phyloP scores from a whole-genome alignment of 495 filamentous ascomycete genomes.

The Cercophora scortea region DNA sequence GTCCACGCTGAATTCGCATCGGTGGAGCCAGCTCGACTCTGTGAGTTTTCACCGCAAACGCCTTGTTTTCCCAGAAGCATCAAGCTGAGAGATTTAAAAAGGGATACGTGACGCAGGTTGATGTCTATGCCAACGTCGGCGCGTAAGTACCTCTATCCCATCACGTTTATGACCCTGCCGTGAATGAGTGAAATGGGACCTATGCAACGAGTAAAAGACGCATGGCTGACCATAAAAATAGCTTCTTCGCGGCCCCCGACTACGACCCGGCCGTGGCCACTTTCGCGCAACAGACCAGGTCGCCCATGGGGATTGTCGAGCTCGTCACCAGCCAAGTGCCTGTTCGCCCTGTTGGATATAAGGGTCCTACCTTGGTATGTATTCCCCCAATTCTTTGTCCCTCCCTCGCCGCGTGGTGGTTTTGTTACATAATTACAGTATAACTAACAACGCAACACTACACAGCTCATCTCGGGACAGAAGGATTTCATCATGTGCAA shows the following conservation, averaged over 20 bases:
- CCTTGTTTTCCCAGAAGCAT: too few relatives aligned
- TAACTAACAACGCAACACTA: not conserved
- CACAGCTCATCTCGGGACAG: conserved; percentile 23
- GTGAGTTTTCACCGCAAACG: too few relatives aligned
- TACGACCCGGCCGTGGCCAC: conserved; percentile 16
- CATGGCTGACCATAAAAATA: not conserved
- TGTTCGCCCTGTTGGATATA: conserved; percentile 5
- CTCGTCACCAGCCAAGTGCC: conserved; percentile 11
- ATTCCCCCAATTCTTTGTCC: too few relatives aligned
- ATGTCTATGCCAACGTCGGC: conserved; percentile 15
- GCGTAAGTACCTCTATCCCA: conserved; percentile 5
- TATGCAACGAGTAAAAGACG: too few relatives aligned
- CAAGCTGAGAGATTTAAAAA: conserved; percentile 1
- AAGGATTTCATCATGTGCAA: conserved; percentile 28
- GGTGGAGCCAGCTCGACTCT: conserved; percentile 10
- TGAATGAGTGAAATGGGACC: too few relatives aligned
- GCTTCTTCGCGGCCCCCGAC: conserved; percentile 28
- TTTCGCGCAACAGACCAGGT: conserved; percentile 21
- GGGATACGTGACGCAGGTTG: conserved; percentile 24
- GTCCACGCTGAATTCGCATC: not conserved
- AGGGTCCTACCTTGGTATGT: conserved; percentile 6
- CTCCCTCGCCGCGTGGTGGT: too few relatives aligned
- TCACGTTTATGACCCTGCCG: too few relatives aligned
- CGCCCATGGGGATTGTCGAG: conserved; percentile 22
- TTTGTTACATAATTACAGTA: too few relatives aligned